Evolutionary conservation across 2,329 filamentous ascomycete genomes (phyloP).

Genomic region (Acephala macrosclerotiorum): DNA sequence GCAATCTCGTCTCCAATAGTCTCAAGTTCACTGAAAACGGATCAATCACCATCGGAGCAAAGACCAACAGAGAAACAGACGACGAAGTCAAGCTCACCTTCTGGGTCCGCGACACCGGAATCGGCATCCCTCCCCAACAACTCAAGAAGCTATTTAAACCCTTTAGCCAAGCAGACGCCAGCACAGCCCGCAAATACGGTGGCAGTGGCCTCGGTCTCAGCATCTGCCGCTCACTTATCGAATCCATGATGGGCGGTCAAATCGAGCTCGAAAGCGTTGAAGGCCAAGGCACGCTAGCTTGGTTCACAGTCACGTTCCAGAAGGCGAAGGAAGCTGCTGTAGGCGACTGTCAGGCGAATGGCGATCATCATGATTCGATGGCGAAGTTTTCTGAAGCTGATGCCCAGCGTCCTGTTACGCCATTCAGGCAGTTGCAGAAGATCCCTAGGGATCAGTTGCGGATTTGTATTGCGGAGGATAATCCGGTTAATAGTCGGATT

Average conservation of each 20-base stretch:
- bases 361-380: constrained; percentile 40
- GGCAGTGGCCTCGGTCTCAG: constrained; percentile 90
- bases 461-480: constrained; percentile 95
- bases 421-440: constrained; percentile 71
- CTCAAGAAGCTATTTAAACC: constrained; percentile 88
- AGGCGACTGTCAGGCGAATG: constrained; percentile 57
- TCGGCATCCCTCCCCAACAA: constrained; percentile 85
- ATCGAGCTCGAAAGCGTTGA: constrained; percentile 84
- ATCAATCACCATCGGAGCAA: constrained; percentile 82
- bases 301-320: constrained; percentile 85
- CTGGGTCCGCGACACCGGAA: constrained; percentile 89
- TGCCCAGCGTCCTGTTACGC: constrained; percentile 51
- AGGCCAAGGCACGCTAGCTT: constrained; percentile 73
- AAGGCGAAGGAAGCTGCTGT: constrained; percentile 74
- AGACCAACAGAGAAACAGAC: constrained; percentile 73
- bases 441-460: constrained; percentile 81
- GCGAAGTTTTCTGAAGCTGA: constrained; percentile 52
- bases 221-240: constrained; percentile 93
- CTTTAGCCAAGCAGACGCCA: constrained; percentile 91
- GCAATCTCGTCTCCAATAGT: constrained; percentile 90
- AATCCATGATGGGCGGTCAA: constrained; percentile 87
- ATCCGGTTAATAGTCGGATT: constrained; percentile 93
- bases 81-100: constrained; percentile 80
- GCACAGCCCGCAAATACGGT: constrained; percentile 88
- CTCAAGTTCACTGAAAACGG: constrained; percentile 93